Evolutionary conservation across 2,329 filamentous ascomycete genomes (phyloP), one percentile per base, ranked within the genome.

Genomic region (Nigrospora osmanthi): DNA sequence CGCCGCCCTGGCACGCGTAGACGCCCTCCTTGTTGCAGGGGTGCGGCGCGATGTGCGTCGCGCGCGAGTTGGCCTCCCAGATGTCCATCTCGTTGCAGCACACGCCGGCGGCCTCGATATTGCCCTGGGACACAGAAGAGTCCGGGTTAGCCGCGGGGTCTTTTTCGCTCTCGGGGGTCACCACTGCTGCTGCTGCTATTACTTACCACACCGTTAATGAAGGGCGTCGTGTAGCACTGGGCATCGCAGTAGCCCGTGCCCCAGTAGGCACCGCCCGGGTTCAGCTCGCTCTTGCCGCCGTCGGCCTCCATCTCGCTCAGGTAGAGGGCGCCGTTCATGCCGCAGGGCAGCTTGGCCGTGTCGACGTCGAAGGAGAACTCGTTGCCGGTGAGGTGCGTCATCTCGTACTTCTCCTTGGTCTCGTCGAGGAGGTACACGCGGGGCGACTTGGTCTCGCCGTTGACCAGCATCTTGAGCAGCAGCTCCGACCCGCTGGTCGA

Each of bases 281-380:
- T 66, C 49, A 60, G 63, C 49, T 70, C 70, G 52, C 66, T 62
- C 55, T 70, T 49, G 37, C 78, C 78, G 54, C 78, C 78, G 49
- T 80, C 75, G 5, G 68, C 66, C 35, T 75, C 68, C 78, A 83
- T 83, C 60, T 74, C 66, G 36, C 75, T 70, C 44, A 81, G 74
- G 65, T 81, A 81, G n/a, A 81, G 62, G 28, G 78, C 78, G 46
- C 77, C 78, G 61, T 83, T 81, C 56, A 81, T 65, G 48, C 80
- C 80, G 54, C 80, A 83, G 33, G 75, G 73, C 9, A 83, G 69
- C 52, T 73, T 72, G 40, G 78, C 81, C 35, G 78, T 71, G 56
- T 85, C 80, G 30, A 83, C 75, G 43, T 83, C 79, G 52, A 85
- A 83, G 16, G 76, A 72, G 57, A 84, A 73, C 58, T 85, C 80